These are phyloP conservation scores for Neurospora tetraspora DNA, from an alignment of 495 filamentous ascomycete genomes.

Conservation along the genomic window DNA sequence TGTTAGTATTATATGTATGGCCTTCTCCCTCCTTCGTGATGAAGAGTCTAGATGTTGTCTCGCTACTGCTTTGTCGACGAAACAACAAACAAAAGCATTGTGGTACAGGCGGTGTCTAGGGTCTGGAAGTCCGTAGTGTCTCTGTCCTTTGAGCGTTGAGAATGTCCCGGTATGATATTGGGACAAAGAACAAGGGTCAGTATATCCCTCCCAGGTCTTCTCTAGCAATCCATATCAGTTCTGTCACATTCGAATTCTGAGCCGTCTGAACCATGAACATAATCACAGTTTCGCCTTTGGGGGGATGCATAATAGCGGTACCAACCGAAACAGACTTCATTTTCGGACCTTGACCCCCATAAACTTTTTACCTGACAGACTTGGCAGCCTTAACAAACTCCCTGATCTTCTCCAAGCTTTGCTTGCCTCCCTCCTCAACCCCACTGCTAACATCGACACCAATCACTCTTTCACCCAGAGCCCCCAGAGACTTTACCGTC, in stretches of 20 bases:
- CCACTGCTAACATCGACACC: conserved; percentile 92
- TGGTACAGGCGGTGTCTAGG: not conserved
- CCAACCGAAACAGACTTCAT: not conserved
- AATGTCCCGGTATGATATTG: not conserved
- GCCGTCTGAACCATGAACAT: not conserved
- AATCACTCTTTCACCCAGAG: conserved; percentile 48
- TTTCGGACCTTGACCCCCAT: not conserved
- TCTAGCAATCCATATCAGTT: not conserved
- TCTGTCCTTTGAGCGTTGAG: not conserved
- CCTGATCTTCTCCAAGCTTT: conserved; percentile 73
- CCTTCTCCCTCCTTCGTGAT: not conserved
- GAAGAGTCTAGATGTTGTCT: not conserved
- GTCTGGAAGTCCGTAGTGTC: not conserved
- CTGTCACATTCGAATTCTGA: not conserved
- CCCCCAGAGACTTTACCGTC: conserved; percentile 47
- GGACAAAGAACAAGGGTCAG: not conserved
- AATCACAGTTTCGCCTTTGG: not conserved
- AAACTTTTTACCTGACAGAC: conserved; percentile 26
- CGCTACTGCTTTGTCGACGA: not conserved
- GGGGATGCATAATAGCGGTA: not conserved
- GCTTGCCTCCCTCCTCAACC: conserved; percentile 73
- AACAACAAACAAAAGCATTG: not conserved
- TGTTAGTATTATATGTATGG: not conserved
- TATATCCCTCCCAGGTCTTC: not conserved
- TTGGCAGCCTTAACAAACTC: conserved; percentile 72